These are phyloP conservation scores for Trichoderma sp. DNA, from an alignment of 2,329 filamentous ascomycete genomes.

Conservation along the genomic window DNA sequence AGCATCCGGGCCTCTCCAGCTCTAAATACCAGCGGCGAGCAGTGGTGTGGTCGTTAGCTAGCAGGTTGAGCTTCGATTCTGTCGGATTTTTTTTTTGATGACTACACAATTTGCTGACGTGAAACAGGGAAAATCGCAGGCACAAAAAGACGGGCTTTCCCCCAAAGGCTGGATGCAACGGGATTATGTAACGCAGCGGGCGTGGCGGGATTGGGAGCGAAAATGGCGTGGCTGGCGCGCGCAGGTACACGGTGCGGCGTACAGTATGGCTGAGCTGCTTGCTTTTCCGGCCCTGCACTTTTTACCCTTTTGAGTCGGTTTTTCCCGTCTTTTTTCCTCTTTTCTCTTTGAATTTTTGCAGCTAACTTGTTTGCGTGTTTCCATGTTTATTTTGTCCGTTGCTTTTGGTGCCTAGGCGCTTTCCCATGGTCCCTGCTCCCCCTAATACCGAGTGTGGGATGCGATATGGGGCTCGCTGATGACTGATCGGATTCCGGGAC, in stretches of 20 bases:
- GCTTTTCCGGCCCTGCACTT: background rate
- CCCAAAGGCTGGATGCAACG: conserved; percentile 27
- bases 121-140: conserved; percentile 25
- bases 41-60: background rate
- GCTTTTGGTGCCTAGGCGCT: background rate
- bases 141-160: background rate
- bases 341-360: background rate
- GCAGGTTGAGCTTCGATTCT: conserved; percentile 6
- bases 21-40: conserved; percentile 15
- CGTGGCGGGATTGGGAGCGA: conserved; percentile 22
- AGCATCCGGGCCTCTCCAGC: conserved; percentile 26
- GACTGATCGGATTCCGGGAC: conserved; percentile 25
- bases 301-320: background rate
- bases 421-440: background rate
- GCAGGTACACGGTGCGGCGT: conserved; percentile 8
- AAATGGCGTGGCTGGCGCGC: conserved; percentile 29
- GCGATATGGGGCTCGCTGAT: conserved; percentile 6
- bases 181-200: conserved; percentile 29
- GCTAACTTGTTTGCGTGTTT: background rate
- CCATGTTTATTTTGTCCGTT: background rate
- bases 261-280: background rate
- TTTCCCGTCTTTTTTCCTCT: background rate
- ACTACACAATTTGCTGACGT: conserved; percentile 30
- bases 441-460: background rate
- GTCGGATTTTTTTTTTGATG: conserved; percentile 23